Evolutionary conservation across 139 green algal species (phyloP).

Genomic region (Tetraselmis striata): DNA sequence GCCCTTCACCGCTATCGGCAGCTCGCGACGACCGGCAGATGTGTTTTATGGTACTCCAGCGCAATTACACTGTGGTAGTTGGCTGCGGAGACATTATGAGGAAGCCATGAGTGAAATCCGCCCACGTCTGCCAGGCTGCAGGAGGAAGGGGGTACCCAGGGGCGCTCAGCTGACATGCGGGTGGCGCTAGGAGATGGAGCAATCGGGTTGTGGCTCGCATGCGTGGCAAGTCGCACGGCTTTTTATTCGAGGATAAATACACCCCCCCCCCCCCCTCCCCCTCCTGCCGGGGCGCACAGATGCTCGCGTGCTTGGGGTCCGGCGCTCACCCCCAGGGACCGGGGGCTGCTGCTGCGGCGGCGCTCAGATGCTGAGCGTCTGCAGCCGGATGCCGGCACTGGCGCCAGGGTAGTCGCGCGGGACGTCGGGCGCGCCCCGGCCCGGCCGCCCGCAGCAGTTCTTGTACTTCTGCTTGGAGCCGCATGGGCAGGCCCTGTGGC

Average conservation of each 20-base stretch:
- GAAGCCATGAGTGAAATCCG: no score
- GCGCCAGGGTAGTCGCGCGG: neutral
- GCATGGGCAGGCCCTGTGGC: neutral
- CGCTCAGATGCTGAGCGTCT: neutral
- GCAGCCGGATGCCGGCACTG: neutral
- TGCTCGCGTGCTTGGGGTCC: neutral
- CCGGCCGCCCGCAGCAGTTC: conserved; percentile 35
- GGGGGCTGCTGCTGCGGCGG: no score
- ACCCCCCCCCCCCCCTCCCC: no score
- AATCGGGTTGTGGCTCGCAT: no score
- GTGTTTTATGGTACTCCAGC: no score
- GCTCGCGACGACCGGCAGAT: no score
- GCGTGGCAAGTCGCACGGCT: no score
- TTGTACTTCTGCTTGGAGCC: conserved; percentile 45
- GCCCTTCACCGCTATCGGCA: neutral
- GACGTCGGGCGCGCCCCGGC: neutral
- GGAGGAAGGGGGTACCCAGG: neutral
- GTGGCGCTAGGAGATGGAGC: no score
- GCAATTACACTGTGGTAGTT: no score
- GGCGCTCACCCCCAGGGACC: neutral
- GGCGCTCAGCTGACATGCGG: no score
- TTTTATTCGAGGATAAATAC: no score
- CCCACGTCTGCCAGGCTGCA: neutral
- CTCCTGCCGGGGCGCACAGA: neutral
- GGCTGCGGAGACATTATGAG: no score